A percentile compares a stretch with the other conserved stretches of the same genome.
These are phyloP conservation scores for Candolleomyces aberdarensis DNA, from an alignment of 768 basidiomycete species.

Conservation along the genomic window DNA sequence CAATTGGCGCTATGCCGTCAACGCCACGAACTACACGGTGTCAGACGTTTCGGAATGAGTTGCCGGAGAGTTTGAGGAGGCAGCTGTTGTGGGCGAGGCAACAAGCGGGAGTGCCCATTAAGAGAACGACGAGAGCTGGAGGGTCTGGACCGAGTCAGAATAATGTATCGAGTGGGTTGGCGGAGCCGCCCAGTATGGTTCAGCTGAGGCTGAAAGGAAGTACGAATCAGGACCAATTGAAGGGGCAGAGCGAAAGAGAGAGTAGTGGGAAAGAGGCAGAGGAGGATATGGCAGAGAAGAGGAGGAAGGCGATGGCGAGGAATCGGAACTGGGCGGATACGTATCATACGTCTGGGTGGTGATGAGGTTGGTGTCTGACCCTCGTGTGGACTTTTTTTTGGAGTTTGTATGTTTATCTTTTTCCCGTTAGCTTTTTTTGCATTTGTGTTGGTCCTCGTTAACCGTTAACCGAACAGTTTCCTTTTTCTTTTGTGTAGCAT, in stretches of 20 bases:
- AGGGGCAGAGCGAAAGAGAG: slow-evolving; percentile 12
- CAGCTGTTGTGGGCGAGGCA: slow-evolving; percentile 82
- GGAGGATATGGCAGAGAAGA: slow-evolving; percentile 40
- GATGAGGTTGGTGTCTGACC: slow-evolving; percentile 10
- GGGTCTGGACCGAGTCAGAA: background rate
- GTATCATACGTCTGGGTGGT: slow-evolving; percentile 68
- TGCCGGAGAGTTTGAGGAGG: slow-evolving; percentile 79
- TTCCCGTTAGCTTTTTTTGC: slow-evolving; percentile 3
- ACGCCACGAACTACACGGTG: slow-evolving; percentile 85
- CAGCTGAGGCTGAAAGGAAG: slow-evolving; percentile 38
- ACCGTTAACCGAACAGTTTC: too few relatives aligned
- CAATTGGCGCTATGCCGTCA: slow-evolving; percentile 59
- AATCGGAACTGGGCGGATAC: slow-evolving; percentile 71
- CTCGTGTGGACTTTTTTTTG: background rate
- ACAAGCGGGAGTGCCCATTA: slow-evolving; percentile 44
- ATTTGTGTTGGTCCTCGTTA: slow-evolving; percentile 3
- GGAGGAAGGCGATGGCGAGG: slow-evolving; percentile 46
- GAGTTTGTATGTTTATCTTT: slow-evolving; percentile 9
- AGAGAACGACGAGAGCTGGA: slow-evolving; percentile 24
- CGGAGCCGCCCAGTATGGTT: slow-evolving; percentile 36
- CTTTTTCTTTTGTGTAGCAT: too few relatives aligned
- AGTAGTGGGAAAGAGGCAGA: slow-evolving; percentile 11
- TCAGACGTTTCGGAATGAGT: slow-evolving; percentile 79
- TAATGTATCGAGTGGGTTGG: slow-evolving; percentile 17
- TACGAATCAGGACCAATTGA: slow-evolving; percentile 13